Percentiles rank a stretch among this genome's conserved stretches.
Evolutionary conservation across 192 early-diverging fungal species (phyloP).

Genomic region (Linnemannia elongata): DNA sequence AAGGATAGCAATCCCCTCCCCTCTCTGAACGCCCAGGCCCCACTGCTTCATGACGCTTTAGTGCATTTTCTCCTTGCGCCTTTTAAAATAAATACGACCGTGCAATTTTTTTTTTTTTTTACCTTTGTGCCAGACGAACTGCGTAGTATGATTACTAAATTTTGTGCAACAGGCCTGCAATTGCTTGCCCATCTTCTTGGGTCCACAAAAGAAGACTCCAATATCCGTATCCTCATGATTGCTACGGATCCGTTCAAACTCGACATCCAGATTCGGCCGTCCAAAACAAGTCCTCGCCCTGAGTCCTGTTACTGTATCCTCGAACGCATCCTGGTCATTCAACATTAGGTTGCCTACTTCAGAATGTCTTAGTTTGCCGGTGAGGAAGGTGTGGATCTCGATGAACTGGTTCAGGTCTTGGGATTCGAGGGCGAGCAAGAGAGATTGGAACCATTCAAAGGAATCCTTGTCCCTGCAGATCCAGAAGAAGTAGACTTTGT

Average conservation of each 20-base stretch:
- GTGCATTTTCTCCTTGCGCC: no score
- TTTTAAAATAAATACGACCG: no score
- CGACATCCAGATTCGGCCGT: slow-evolving; percentile 60
- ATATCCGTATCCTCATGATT: slow-evolving; percentile 69
- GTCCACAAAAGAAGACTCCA: slow-evolving; percentile 86
- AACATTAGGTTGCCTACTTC: slow-evolving; percentile 74
- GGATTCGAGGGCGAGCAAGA: slow-evolving; percentile 75
- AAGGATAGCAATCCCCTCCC: no score
- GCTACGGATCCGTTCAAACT: slow-evolving; percentile 59
- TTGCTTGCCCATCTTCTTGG: slow-evolving; percentile 66
- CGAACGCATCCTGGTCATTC: slow-evolving; percentile 58
- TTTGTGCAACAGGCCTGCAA: slow-evolving; percentile 56
- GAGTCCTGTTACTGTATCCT: slow-evolving; percentile 63
- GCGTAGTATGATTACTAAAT: slow-evolving; percentile 33
- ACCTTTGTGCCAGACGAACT: slow-evolving; percentile 52
- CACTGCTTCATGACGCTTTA: no score
- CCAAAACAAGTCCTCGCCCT: slow-evolving; percentile 60
- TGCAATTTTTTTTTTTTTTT: slow-evolving; percentile 10
- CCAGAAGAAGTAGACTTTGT: slow-evolving; percentile 87
- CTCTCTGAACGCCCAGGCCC: no score
- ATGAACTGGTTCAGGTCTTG: slow-evolving; percentile 71
- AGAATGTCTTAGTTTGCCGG: slow-evolving; percentile 71
- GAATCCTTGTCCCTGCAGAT: slow-evolving; percentile 77
- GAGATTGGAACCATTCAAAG: slow-evolving; percentile 87
- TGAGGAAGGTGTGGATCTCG: slow-evolving; percentile 76